phyloP scores from a whole-genome alignment of 306 rosid species.

The Rosa lucieae region DNA sequence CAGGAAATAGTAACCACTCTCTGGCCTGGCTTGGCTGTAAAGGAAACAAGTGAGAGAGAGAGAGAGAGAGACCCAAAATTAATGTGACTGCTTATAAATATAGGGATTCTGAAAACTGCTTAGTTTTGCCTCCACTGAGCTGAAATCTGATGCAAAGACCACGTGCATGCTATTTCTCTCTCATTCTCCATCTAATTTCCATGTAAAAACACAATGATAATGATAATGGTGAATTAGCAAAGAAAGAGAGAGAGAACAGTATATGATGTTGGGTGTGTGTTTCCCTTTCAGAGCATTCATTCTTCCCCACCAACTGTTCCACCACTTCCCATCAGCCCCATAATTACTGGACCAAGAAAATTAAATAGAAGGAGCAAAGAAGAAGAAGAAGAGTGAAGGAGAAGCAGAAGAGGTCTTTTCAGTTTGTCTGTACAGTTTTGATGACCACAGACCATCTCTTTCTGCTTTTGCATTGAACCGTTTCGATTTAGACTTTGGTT shows the following conservation, averaged over 20 bases:
- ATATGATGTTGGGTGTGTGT: conserved; percentile 48
- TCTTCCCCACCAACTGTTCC: conserved; percentile 62
- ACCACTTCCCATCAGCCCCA: conserved; percentile 41
- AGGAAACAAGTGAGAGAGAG: conserved; percentile 52
- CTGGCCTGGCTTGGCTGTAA: conserved; percentile 50
- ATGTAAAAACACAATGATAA: conserved; percentile 10
- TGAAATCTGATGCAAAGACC: conserved; percentile 21
- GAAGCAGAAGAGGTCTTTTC: conserved; percentile 20
- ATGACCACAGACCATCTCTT: conserved; percentile 9
- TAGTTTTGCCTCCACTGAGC: conserved; percentile 56
- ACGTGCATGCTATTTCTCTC: conserved; percentile 21
- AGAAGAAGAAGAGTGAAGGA: conserved; percentile 6
- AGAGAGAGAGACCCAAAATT: conserved; percentile 39
- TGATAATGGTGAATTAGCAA: conserved; percentile 10
- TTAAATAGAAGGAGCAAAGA: conserved; percentile 7
- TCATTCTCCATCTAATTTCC: background rate
- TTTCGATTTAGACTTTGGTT: conserved; percentile 39
- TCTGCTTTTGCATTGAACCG: conserved; percentile 33
- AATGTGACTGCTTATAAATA: conserved; percentile 39
- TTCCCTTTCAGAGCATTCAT: conserved; percentile 59
- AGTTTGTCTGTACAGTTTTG: conserved; percentile 35
- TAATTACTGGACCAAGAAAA: conserved; percentile 23
- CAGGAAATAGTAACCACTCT: conserved; percentile 35
- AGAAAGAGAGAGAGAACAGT: background rate
- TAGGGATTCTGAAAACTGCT: conserved; percentile 2